These are phyloP conservation scores for Saururus chinensis DNA, from an alignment of 164 flowering plant genomes.

Conservation along the genomic window DNA sequence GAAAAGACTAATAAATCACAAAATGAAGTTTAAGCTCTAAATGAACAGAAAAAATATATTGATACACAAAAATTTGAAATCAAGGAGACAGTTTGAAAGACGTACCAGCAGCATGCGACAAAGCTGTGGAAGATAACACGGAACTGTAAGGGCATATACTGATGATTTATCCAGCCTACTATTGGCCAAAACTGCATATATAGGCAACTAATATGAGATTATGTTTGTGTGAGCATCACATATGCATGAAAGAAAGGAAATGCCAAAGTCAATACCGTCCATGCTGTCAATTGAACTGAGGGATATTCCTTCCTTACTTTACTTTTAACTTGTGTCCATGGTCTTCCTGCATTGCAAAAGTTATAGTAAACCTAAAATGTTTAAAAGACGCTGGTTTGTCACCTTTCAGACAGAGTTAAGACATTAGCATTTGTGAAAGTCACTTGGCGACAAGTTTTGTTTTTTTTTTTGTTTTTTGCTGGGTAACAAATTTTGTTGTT, in stretches of 20 bases:
- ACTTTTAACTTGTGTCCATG: constrained; percentile 60
- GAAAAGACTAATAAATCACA: background rate
- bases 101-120: constrained; percentile 73
- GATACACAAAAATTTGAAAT: too few species aligned
- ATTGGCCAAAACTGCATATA: constrained; percentile 83
- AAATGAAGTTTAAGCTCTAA: background rate
- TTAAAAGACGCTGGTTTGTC: background rate
- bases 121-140: constrained; percentile 79
- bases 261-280: constrained; percentile 49
- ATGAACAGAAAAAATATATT: too few species aligned
- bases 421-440: too few species aligned
- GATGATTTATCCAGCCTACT: constrained; percentile 79
- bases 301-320: constrained; percentile 75
- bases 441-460: too few species aligned
- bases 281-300: constrained; percentile 63
- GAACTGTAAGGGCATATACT: constrained; percentile 72
- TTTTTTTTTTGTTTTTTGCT: too few species aligned
- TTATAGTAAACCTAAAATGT: background rate
- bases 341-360: constrained; percentile 54
- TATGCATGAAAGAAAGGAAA: background rate
- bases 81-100: background rate
- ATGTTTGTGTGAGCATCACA: background rate
- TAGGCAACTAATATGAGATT: background rate
- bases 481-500: too few species aligned
- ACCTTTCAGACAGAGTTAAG: too few species aligned